These are phyloP conservation scores for Rhododendron vialii DNA, from an alignment of 148 eudicot species.

Conservation along the genomic window DNA sequence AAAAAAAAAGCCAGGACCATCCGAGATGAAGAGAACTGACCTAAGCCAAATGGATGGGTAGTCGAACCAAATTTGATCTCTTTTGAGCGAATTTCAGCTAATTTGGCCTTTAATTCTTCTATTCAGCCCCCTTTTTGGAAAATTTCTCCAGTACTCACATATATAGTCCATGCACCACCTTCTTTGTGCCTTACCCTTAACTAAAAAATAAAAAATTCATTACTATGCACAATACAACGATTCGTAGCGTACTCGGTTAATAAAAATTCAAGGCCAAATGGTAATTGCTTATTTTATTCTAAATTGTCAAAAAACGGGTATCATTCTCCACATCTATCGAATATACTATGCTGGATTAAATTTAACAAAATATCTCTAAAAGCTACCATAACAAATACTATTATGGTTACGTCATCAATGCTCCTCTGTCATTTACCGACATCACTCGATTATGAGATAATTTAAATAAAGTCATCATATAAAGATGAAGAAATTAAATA, in stretches of 20 bases:
- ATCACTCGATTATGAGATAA: no score
- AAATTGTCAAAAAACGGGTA: no score
- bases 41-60: background rate
- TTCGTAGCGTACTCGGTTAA: background rate
- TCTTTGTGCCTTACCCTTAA: background rate
- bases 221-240: background rate
- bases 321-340: background rate
- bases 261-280: background rate
- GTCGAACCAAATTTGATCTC: background rate
- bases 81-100: background rate
- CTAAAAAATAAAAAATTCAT: background rate
- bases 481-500: no score
- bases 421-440: no score
- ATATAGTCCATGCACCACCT: background rate
- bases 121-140: background rate
- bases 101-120: background rate
- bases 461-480: no score
- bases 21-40: no score
- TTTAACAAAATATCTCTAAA: background rate
- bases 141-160: background rate
- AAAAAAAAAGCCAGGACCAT: no score
- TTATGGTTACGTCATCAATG: no score
- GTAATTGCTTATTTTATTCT: background rate
- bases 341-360: background rate
- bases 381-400: no score